Evolutionary conservation across 495 filamentous ascomycete genomes (phyloP), one percentile per base, ranked within the genome.

Genomic region (Aspergillus saccharolyticus): DNA sequence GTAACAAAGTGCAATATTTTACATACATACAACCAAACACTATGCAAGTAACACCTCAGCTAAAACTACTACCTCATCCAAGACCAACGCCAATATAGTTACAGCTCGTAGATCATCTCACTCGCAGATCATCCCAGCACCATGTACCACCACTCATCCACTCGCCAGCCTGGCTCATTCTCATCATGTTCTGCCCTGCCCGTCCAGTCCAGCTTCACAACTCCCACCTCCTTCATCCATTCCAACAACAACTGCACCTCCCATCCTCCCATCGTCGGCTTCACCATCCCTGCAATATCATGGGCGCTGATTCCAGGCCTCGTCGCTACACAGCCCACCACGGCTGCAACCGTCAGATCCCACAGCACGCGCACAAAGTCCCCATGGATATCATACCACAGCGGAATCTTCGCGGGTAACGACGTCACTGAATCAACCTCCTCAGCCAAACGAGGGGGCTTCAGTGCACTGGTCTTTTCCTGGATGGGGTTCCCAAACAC

Each of bases 361-460:
- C 91, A 96, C 42, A 87, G 72, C 6, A 77, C 70, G 3, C 57
- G 60, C 39, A 88, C 78, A 14, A 91, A 69, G 9, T 80, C 69
- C 0, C 81, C 84, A 51, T 89, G 83, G 47, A 96, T 87, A 68
- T 90, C 89, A 57, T 82, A 83, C 91, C 91, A 96, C 22, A 91
- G 70, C 0, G 91, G 91, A 18, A 89, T 74, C 62, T 66, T 83
- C 64, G 60, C 73, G 12, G 66, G 63, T 16, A 58, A 15, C 10
- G 47, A 16, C 70, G 73, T 44, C 63, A 60, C 7, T 52, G 49
- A 6, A 10, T 55, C 48, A 25, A 54, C 17, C 12, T 17, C 52
- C 0, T 42, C 44, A 3, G 68, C 74, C 39, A 64, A 65, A 20
- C 58, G 53, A 4, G 70, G 77, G 33, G 61, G 68, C 44, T 61